Base-by-base conservation (phyloP, 1,284 basidiomycete species). In the Cystobasidium sp. region DNA sequence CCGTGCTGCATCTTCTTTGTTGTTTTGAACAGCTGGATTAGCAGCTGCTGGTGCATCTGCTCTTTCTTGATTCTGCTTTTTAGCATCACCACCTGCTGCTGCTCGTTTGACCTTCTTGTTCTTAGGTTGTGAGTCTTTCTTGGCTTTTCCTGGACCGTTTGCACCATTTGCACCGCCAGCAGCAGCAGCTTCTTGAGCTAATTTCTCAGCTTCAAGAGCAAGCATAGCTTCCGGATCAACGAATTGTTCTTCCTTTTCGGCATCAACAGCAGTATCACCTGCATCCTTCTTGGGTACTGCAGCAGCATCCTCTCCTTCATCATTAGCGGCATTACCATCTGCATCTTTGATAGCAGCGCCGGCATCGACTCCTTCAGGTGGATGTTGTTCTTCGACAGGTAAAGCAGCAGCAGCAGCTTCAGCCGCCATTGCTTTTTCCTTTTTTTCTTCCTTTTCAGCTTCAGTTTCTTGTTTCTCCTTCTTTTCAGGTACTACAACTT, bases 361-460 rank as follows among this genome's bases (percentile, higher is more conserved):
- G 14, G 49, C 68, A 24, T 56, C 68, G 10, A 56, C 67, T 22
- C 68, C 75, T 43, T 51, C 58, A 31, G 47, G 74, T 47, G 66
- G 49, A 47, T 52, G 39, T 55, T 75, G 66, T 46, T 67, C 75
- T 20, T 68, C 66, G 4, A 73, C 75, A 14, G 71, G 75, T 51
- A 70, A 74, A 52, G 78, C 77, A 16, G 77, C 78, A 44, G 76
- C 76, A 59, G 76, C 74, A 49, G 71, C 76, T 16, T 71, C 74
- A n/a, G 76, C 77, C 14, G 77, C 69, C 56, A 79, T 79, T 41
- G 75, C 78, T 39, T 75, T 74, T 44, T 75, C 68, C 91, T 4
- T 86, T 82, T 70, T 58, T 24, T 66, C 76, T 75, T 80, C 82
- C 52, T 82, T 82, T 24, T 62, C 72, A 52, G 72, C 66, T 67